These are phyloP conservation scores for Botrytis medusae DNA, from an alignment of 2,329 filamentous ascomycete species.

Conservation along the genomic window DNA sequence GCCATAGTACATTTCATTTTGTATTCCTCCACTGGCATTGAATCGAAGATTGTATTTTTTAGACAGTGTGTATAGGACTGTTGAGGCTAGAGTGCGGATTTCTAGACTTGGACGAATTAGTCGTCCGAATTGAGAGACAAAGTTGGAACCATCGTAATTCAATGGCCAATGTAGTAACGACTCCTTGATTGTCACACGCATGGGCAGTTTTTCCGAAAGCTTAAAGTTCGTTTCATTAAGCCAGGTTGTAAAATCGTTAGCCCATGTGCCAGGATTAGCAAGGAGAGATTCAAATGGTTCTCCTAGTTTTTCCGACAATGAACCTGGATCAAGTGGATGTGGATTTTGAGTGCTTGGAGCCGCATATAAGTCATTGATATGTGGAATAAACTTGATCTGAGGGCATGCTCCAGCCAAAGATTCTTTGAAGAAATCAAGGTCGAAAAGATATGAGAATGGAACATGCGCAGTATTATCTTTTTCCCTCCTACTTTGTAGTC, in stretches of 20 bases:
- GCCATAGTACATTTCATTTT: conserved; percentile 40
- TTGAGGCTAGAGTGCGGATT: conserved; percentile 31
- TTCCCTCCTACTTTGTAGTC: conserved; percentile 18
- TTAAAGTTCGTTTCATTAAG: conserved; percentile 29
- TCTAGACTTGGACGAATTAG: conserved; percentile 33
- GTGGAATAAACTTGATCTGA: conserved; percentile 24
- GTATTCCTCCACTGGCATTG: conserved; percentile 35
- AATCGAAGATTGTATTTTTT: conserved; percentile 34
- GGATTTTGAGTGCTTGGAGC: conserved; percentile 24
- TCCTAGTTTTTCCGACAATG: conserved; percentile 3
- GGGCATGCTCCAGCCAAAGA: conserved; percentile 29
- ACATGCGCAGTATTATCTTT: conserved; percentile 20
- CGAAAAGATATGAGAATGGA: conserved; percentile 34
- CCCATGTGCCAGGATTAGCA: conserved; percentile 30
- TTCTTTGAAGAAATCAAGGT: conserved; percentile 29
- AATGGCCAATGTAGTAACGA: conserved; percentile 33
- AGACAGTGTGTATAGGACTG: conserved; percentile 36
- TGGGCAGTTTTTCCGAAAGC: conserved; percentile 24
- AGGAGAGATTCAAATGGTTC: conserved; percentile 18
- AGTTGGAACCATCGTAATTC: conserved; percentile 28
- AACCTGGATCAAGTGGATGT: conserved; percentile 9
- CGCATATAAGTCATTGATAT: conserved; percentile 28
- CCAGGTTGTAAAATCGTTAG: conserved; percentile 33
- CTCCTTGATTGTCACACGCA: conserved; percentile 31
- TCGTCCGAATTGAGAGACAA: conserved; percentile 30